These are phyloP conservation scores for Coccomyxa subellipsoidea DNA, from an alignment of 163 green algal species.

Conservation along the genomic window DNA sequence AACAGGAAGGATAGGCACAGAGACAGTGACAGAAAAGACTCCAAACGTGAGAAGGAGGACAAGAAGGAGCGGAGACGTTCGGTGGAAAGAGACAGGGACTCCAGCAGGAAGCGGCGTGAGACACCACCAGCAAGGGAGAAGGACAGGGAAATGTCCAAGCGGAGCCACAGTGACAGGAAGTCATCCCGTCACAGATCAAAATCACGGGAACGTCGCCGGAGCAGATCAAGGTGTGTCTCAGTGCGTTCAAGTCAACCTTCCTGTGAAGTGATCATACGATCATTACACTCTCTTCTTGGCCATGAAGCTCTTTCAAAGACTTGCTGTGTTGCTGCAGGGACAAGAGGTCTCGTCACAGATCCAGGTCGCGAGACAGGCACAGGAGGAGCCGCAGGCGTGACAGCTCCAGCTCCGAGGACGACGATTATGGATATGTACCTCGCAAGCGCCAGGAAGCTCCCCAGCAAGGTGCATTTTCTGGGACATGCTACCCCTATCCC, in stretches of 20 bases:
- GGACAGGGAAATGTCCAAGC: slow-evolving; percentile 14
- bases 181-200: neutral
- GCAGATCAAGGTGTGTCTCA: neutral
- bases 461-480: neutral
- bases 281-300: no score
- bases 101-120: slow-evolving; percentile 20
- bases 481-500: neutral
- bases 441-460: slow-evolving; percentile 32
- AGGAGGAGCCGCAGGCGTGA: neutral
- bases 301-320: no score
- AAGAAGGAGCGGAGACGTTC: slow-evolving; percentile 16
- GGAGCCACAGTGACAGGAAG: slow-evolving; percentile 22
- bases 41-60: neutral
- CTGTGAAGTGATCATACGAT: neutral
- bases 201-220: slow-evolving; percentile 3
- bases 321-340: neutral
- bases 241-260: neutral
- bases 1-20: slow-evolving; percentile 19
- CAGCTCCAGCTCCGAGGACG: slow-evolving; percentile 19
- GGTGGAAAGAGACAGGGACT: slow-evolving; percentile 23
- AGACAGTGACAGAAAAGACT: neutral
- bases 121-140: slow-evolving; percentile 25
- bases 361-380: neutral
- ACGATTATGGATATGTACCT: slow-evolving; percentile 46
- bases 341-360: slow-evolving; percentile 1